phyloP scores from a whole-genome alignment of 768 basidiomycete genomes.

The Pholiota conissans region DNA sequence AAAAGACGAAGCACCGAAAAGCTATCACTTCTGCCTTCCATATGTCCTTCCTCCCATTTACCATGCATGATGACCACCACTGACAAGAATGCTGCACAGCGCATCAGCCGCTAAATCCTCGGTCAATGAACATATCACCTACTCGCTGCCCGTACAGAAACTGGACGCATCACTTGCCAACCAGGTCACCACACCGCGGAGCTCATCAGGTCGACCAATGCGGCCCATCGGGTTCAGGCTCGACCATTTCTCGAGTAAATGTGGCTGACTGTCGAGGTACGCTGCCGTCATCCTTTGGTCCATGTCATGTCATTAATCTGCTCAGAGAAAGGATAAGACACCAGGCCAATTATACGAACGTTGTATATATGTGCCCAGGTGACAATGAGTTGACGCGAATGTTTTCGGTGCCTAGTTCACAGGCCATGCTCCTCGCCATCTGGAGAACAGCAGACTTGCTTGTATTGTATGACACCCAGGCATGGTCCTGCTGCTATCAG shows the following conservation, averaged over 20 bases:
- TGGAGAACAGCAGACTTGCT: slow-evolving; percentile 80
- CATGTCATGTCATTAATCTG: background rate
- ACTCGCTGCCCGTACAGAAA: slow-evolving; percentile 86
- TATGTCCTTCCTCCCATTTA: slow-evolving; percentile 26
- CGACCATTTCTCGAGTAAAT: slow-evolving; percentile 68
- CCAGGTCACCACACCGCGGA: slow-evolving; percentile 73
- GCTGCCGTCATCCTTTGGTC: slow-evolving; percentile 68
- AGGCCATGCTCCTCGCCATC: slow-evolving; percentile 82
- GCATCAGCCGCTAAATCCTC: background rate
- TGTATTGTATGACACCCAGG: slow-evolving; percentile 76
- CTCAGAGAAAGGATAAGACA: background rate
- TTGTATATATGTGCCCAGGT: slow-evolving; percentile 75
- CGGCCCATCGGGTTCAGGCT: slow-evolving; percentile 67
- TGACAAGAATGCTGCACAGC: slow-evolving; percentile 57
- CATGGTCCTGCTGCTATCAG: slow-evolving; percentile 51
- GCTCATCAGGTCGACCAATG: slow-evolving; percentile 69
- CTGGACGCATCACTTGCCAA: slow-evolving; percentile 74
- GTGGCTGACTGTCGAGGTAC: slow-evolving; percentile 64
- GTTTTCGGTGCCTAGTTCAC: slow-evolving; percentile 63
- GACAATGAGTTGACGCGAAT: slow-evolving; percentile 79
- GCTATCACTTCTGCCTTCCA: too few species aligned
- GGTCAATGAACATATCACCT: slow-evolving; percentile 21
- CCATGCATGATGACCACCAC: slow-evolving; percentile 66
- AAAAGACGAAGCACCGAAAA: too few species aligned
- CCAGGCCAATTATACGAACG: slow-evolving; percentile 32